Conservation (phyloP, 805 yeast species). For the Lipomyces japonicus region DNA sequence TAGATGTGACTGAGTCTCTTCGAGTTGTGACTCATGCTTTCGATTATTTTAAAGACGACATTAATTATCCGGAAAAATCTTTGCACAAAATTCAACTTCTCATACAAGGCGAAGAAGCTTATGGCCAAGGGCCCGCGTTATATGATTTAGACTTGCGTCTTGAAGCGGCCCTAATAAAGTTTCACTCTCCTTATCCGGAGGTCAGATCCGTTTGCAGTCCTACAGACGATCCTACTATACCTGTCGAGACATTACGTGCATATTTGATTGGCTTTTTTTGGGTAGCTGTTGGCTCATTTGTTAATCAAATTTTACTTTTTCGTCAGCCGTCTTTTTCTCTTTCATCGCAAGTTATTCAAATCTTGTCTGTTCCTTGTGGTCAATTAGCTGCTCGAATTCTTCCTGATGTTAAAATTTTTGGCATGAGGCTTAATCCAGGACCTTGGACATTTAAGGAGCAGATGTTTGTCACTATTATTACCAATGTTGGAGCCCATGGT, state of each 20-base stretch:
- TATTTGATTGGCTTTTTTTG: constrained; percentile 51
- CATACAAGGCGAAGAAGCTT: constrained; percentile 15
- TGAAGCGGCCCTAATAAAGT: constrained; percentile 44
- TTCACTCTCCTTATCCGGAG: constrained; percentile 56
- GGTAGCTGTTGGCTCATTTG: constrained; percentile 55
- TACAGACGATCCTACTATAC: constrained; percentile 50
- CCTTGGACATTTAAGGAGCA: constrained; percentile 66
- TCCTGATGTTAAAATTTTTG: constrained; percentile 42
- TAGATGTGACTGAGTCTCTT: constrained; percentile 36
- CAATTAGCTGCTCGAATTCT: constrained; percentile 41
- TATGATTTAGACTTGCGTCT: constrained; percentile 38
- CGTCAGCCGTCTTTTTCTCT: constrained; percentile 53
- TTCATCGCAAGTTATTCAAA: constrained; percentile 52
- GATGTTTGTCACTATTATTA: constrained; percentile 52
- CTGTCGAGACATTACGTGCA: constrained; percentile 51
- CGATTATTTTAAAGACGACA: constrained; percentile 43
- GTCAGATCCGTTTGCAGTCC: constrained; percentile 60
- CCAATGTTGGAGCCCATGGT: constrained; percentile 6
- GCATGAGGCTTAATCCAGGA: constrained; percentile 52
- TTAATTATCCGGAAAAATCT: constrained; percentile 43
- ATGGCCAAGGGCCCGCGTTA: constrained; percentile 1
- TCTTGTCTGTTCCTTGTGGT: constrained; percentile 60
- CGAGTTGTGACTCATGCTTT: constrained; percentile 40
- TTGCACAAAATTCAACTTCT: constrained; percentile 36
- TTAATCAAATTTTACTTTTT: constrained; percentile 56